Evolutionary conservation across 164 flowering plant genomes (phyloP).

Genomic region (Brasenia schreberi): DNA sequence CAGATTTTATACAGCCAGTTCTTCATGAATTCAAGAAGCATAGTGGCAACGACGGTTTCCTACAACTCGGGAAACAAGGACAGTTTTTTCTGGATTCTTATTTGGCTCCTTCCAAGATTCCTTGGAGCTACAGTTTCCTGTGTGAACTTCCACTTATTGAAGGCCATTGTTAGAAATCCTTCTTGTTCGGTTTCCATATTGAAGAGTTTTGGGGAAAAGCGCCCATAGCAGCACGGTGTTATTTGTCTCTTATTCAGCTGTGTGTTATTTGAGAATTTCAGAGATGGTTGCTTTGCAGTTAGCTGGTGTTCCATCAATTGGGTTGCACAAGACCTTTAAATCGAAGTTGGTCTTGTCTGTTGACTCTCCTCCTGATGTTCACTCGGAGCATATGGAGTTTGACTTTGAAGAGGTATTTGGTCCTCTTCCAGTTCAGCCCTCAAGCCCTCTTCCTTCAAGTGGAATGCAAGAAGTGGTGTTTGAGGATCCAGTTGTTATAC

Average conservation of each 20-base stretch:
- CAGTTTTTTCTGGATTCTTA: slow-evolving; percentile 50
- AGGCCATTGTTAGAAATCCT: slow-evolving; percentile 53
- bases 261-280: slow-evolving; percentile 25
- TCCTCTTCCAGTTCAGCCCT: slow-evolving; percentile 34
- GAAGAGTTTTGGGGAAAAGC: slow-evolving; percentile 10
- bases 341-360: slow-evolving; percentile 18
- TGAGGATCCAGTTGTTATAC: slow-evolving; percentile 49
- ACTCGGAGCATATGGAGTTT: slow-evolving; percentile 29
- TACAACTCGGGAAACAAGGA: slow-evolving; percentile 70
- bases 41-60: slow-evolving; percentile 69
- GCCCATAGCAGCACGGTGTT: slow-evolving; percentile 8
- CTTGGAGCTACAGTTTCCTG: slow-evolving; percentile 38
- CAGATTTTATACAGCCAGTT: slow-evolving; percentile 17
- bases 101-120: slow-evolving; percentile 57
- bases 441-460: slow-evolving; percentile 16
- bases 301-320: slow-evolving; percentile 18
- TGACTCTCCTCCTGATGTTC: slow-evolving; percentile 15
- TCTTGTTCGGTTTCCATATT: slow-evolving; percentile 17
- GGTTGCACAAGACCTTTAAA: slow-evolving; percentile 17
- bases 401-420: slow-evolving; percentile 93
- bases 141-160: slow-evolving; percentile 39
- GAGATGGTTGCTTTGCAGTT: slow-evolving; percentile 63
- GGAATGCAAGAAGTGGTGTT: slow-evolving; percentile 28
- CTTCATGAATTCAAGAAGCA: slow-evolving; percentile 78
- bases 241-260: background rate